phyloP scores from a whole-genome alignment of 1,284 basidiomycete species.

The Cryptococcus wingfieldii region DNA sequence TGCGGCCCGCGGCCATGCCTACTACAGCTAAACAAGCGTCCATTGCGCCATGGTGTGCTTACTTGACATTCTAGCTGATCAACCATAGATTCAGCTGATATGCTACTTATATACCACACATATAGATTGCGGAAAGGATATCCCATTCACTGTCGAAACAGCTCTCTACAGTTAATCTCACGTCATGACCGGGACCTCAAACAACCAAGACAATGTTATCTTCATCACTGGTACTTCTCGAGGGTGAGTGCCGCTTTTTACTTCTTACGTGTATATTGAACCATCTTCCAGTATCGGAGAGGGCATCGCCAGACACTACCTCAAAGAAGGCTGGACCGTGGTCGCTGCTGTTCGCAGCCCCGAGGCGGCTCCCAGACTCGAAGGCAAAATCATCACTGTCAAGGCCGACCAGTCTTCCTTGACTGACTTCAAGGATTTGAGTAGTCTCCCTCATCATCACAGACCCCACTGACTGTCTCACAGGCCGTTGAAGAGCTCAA shows the following conservation, averaged over 20 bases:
- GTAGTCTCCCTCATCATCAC: background rate
- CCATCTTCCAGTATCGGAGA: slow-evolving; percentile 5
- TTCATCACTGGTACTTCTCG: slow-evolving; percentile 10
- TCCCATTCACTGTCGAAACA: too few species aligned
- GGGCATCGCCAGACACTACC: background rate
- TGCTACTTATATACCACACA: too few species aligned
- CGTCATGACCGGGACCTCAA: background rate
- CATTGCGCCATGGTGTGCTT: too few species aligned
- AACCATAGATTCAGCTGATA: too few species aligned
- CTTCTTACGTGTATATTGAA: background rate
- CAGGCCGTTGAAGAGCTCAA: slow-evolving; percentile 17
- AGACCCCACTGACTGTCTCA: background rate
- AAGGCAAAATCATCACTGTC: background rate
- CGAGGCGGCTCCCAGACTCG: slow-evolving; percentile 7
- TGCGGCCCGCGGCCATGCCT: too few species aligned
- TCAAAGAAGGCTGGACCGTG: slow-evolving; percentile 10
- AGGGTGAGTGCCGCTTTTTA: background rate
- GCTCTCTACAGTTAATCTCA: background rate
- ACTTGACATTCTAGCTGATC: too few species aligned
- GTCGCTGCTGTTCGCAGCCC: slow-evolving; percentile 4
- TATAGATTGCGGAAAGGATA: too few species aligned
- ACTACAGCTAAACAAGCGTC: too few species aligned
- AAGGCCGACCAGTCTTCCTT: background rate
- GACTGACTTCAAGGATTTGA: background rate
- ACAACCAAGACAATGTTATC: slow-evolving; percentile 1